A percentile compares a stretch with the other conserved stretches of the same genome.
Conservation (phyloP, 306 rosid genomes). For the Vachellia collinsii region DNA sequence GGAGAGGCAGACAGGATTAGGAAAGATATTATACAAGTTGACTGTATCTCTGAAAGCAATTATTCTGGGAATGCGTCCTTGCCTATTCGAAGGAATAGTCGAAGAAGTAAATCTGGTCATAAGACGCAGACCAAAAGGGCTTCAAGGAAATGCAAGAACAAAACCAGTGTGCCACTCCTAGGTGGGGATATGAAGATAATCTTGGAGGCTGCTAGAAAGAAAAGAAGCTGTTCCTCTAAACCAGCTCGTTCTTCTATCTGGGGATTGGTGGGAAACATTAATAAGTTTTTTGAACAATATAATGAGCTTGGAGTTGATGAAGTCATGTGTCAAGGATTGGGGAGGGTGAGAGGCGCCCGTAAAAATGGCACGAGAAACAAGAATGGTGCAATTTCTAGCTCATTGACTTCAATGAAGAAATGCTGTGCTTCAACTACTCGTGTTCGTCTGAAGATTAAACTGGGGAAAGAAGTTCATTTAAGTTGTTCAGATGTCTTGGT, state of each 20-base stretch:
- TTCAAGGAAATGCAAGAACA: conserved; percentile 62
- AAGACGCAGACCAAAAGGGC: conserved; percentile 62
- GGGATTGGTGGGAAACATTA: conserved; percentile 73
- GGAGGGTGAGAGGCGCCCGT: conserved; percentile 52
- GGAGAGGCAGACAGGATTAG: conserved; percentile 49
- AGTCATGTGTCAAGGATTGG: conserved; percentile 53
- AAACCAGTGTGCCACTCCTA: conserved; percentile 45
- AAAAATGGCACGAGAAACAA: conserved; percentile 52
- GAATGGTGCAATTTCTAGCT: conserved; percentile 51
- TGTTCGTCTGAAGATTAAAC: conserved; percentile 81
- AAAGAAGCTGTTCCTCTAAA: conserved; percentile 79
- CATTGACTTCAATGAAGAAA: conserved; percentile 51
- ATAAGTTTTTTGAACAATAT: conserved; percentile 57
- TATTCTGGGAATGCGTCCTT: conserved; percentile 41
- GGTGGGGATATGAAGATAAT: conserved; percentile 42
- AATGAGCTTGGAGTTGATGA: conserved; percentile 51
- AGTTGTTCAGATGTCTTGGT: conserved; percentile 51
- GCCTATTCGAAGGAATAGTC: conserved; percentile 61
- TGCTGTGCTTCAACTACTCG: conserved; percentile 47
- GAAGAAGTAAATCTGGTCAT: conserved; percentile 54
- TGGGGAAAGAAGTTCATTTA: conserved; percentile 64
- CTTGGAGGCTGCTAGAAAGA: conserved; percentile 64
- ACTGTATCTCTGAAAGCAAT: conserved; percentile 46
- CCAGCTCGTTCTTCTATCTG: conserved; percentile 80
- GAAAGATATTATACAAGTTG: conserved; percentile 51